phyloP scores from a whole-genome alignment of 768 basidiomycete genomes.

The Pleurotus cornucopiae region DNA sequence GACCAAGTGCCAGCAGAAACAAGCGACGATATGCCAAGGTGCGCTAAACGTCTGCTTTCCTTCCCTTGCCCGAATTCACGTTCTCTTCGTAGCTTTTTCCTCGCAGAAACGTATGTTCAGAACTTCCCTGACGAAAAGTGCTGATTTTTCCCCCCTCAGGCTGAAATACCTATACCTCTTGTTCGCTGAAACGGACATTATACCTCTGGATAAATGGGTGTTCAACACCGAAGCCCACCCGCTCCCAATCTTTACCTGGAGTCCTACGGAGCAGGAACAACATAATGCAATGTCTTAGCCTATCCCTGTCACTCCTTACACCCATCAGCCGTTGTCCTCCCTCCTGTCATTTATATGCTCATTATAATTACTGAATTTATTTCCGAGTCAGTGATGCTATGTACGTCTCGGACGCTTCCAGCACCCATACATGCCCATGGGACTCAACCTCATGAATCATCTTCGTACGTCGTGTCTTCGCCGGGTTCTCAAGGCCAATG shows the following conservation, averaged over 20 bases:
- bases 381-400: no score
- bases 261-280: conserved; percentile 38
- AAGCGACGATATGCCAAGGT: conserved; percentile 75
- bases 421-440: no score
- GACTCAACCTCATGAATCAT: no score
- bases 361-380: no score
- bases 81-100: conserved; percentile 34
- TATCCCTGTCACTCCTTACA: no score
- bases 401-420: no score
- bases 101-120: conserved; percentile 40
- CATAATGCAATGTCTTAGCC: no score
- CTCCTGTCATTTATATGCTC: no score
- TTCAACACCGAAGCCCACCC: conserved; percentile 76
- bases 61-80: neutral
- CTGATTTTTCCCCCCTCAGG: conserved; percentile 20
- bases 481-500: no score
- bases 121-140: neutral
- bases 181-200: conserved; percentile 57
- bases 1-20: conserved; percentile 32
- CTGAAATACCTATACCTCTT: conserved; percentile 72
- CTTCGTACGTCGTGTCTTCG: no score
- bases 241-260: conserved; percentile 67
- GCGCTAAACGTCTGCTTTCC: conserved; percentile 14
- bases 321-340: no score
- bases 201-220: conserved; percentile 56